Base-by-base conservation (phyloP, 805 yeast genomes). In the Candida oleophila region DNA sequence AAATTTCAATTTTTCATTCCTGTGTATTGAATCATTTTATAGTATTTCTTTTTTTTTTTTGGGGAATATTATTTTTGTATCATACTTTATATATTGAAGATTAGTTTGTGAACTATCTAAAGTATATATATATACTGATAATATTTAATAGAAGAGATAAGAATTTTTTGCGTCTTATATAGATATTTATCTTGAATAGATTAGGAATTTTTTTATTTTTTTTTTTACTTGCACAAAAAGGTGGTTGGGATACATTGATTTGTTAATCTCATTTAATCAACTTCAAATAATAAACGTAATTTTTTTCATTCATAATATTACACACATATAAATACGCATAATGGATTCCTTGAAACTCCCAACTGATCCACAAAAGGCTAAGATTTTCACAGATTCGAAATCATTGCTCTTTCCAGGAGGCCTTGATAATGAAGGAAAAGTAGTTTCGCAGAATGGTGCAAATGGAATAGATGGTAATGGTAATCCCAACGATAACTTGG, bases 281-380 rank as follows among this genome's bases (percentile, higher is more conserved):
- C 38, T 32, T 12, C 22, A 36, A 19, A 40, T 19, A 11, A 46
- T 36, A 43, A 28, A 40, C 42, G 41, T 25, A n/a, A 22, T 28
- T 28, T 22, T 47, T 38, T 41, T 22, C 33, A 36, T 9, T 19
- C 14, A 35, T 37, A 34, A 22, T n/a, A 15, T 40, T 22, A 44
- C 42, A 41, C 39, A 45, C 33, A 32, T 25, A 41, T 36, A 42
- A 20, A 36, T 28, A 45, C 48, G 43, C 46, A 47, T 22, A 32
- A 85, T 85, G 90, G 89, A 85, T 60, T 81, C 90, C 41, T 74
- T 85, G 50, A 82, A 85, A 52, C 76, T 84, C 50, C 92, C 92
- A 50, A 83, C 86, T 18, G 85, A 87, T 16, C 89, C 91, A 11
- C 87, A 87, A 4, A 80, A 82, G 59, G 92, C 92, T 9, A 81